Percentiles rank a stretch among this genome's conserved stretches.
phyloP scores from a whole-genome alignment of 83 land plant species.

The Picea engelmannii region DNA sequence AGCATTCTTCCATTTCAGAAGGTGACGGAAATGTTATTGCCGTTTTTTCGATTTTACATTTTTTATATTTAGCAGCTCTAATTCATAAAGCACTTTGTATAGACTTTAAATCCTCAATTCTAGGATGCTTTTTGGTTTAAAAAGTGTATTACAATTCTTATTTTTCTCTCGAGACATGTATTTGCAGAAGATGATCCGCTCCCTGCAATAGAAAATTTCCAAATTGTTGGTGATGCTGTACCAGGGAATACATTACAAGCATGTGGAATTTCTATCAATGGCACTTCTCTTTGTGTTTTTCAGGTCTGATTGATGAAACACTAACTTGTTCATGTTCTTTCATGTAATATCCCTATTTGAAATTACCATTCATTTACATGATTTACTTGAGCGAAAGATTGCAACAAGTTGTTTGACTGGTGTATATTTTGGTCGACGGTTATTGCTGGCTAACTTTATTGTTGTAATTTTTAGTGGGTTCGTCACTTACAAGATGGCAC shows the following conservation, averaged over 20 bases:
- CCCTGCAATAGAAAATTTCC: slow-evolving; percentile 84
- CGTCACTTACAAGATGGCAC: slow-evolving; percentile 89
- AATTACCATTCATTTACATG: neutral
- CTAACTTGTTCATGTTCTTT: slow-evolving; percentile 1
- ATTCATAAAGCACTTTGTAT: neutral
- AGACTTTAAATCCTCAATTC: neutral
- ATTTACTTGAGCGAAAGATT: neutral
- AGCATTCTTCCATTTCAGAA: slow-evolving; percentile 80
- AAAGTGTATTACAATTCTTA: neutral
- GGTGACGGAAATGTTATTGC: slow-evolving; percentile 28
- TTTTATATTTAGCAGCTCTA: neutral
- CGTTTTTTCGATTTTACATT: neutral
- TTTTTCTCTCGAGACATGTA: neutral
- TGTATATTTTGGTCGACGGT: too few species aligned
- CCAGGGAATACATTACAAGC: slow-evolving; percentile 82
- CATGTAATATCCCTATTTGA: neutral
- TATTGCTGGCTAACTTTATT: neutral
- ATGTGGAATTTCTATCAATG: slow-evolving; percentile 87
- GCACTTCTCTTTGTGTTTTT: slow-evolving; percentile 88
- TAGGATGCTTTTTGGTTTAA: neutral
- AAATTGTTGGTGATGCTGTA: slow-evolving; percentile 85
- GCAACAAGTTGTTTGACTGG: too few species aligned
- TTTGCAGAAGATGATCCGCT: slow-evolving; percentile 87
- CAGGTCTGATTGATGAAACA: slow-evolving; percentile 47
- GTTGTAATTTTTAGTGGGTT: slow-evolving; percentile 69